Percentiles rank a stretch among this genome's conserved stretches.
Evolutionary conservation across 345 rosid genomes (phyloP).

Genomic region (Excoecaria agallocha): DNA sequence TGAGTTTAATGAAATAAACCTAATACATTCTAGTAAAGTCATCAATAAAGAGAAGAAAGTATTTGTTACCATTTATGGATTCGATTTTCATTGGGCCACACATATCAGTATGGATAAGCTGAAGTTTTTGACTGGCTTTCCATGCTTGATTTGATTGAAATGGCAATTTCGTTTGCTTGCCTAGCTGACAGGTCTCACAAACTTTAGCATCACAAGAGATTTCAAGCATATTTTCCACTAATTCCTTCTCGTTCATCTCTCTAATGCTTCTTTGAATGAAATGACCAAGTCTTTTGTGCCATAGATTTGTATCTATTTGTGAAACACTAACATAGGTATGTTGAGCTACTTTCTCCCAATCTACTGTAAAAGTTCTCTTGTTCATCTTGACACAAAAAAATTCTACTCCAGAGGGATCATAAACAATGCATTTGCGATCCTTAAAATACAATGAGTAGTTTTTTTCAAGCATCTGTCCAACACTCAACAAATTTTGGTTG

Average conservation of each 20-base stretch:
- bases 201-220: not conserved
- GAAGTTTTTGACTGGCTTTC: conserved; percentile 8
- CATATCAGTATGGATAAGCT: conserved; percentile 9
- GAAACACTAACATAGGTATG: not conserved
- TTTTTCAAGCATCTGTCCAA: not conserved
- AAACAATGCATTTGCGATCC: not conserved
- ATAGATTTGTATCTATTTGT: not conserved
- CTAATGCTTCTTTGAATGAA: not conserved
- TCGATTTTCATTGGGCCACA: not conserved
- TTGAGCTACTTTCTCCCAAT: not conserved
- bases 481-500: not conserved
- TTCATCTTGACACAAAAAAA: not conserved
- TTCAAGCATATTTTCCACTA: not conserved
- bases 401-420: not conserved
- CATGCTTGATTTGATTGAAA: not conserved
- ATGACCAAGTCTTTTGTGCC: conserved; percentile 3
- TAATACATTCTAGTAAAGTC: too few relatives aligned
- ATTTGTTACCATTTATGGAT: not conserved
- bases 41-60: too few relatives aligned
- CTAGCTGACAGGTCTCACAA: not conserved
- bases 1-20: too few relatives aligned
- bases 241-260: not conserved
- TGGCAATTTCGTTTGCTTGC: not conserved
- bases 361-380: not conserved
- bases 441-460: conserved; percentile 24